Evolutionary conservation across 352 stramenopile genomes (phyloP), one percentile per base, ranked within the genome.

Genomic region (Pythium aristosporum): DNA sequence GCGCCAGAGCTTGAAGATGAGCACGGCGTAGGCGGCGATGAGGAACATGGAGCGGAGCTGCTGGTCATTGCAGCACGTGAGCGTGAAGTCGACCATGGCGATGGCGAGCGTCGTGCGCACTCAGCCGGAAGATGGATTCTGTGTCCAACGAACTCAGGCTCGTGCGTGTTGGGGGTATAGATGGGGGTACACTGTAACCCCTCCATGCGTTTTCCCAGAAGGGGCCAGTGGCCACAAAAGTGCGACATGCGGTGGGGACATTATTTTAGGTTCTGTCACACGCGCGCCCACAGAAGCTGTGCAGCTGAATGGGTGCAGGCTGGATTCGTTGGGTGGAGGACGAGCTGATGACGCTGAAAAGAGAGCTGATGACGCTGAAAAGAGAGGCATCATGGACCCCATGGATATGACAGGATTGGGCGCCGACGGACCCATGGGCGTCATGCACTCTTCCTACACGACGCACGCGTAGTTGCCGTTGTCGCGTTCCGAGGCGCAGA

Each of bases 1-100:
- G 65, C 87, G 83, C 88, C 88, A 96, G 84, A 95, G 75, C 67
- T 95, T 95, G 65, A 95, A 90, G 72, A 96, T 96, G 63, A 82
- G 70, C 57, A 96, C 48, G 9, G 84, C 73, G 76, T 96, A 96
- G 69, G 74, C 82, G 52, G 85, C 54, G 80, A 96, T 93, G 73
- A 96, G 80, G 76, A 94, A 94, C 70, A 95, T 93, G 51, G 82
- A 89, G 47, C 88, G 72, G 54, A 85, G 89, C 62, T 96, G 88
- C 62, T 88, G 76, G 71, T 94, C 85, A 66, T 95, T 96, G 82
- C 88, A 96, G 81, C 88, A 96, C 68, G 78, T 73, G 61, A 94
- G 79, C 44, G 68, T 82, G 73, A 69, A 81, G 63, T 92, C 79
- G 37, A 82, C 58, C 59, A 73, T 73, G 15, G 32, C 42, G 43